Evolutionary conservation across 2,329 filamentous ascomycete genomes (phyloP).

Genomic region (Fusarium napiforme): DNA sequence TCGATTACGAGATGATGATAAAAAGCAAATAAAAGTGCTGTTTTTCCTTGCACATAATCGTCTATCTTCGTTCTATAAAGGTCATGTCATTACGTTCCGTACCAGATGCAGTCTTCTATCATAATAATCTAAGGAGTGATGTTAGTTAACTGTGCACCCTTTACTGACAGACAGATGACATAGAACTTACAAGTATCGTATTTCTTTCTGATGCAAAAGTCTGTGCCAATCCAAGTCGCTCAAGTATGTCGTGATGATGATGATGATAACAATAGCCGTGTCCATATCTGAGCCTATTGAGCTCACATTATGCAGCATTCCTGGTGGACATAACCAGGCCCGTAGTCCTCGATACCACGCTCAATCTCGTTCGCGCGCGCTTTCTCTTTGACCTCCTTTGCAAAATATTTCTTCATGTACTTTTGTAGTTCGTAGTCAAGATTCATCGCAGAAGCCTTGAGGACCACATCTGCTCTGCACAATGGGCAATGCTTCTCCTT

Average conservation of each 20-base stretch:
- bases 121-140: not conserved
- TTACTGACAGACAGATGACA: not conserved
- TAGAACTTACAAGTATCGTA: slow-evolving; percentile 12
- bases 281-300: not conserved
- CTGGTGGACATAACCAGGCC: slow-evolving; percentile 69
- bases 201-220: not conserved
- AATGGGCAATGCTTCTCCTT: slow-evolving; percentile 77
- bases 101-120: not conserved
- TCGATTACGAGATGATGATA: slow-evolving; percentile 7
- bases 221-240: not conserved
- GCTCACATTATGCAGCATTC: slow-evolving; percentile 70
- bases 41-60: slow-evolving; percentile 1
- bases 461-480: slow-evolving; percentile 77
- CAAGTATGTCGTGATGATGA: not conserved
- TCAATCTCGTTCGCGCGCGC: slow-evolving; percentile 78
- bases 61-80: slow-evolving; percentile 9
- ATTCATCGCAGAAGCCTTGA: slow-evolving; percentile 75
- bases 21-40: slow-evolving; percentile 3
- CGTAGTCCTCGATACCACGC: slow-evolving; percentile 78
- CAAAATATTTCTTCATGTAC: slow-evolving; percentile 81
- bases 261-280: not conserved
- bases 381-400: slow-evolving; percentile 74
- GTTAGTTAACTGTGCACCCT: slow-evolving; percentile 9
- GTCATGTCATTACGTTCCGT: not conserved
- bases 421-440: slow-evolving; percentile 75